phyloP scores from a whole-genome alignment of 2,329 filamentous ascomycete genomes.

The Colletotrichum chrysophilum region DNA sequence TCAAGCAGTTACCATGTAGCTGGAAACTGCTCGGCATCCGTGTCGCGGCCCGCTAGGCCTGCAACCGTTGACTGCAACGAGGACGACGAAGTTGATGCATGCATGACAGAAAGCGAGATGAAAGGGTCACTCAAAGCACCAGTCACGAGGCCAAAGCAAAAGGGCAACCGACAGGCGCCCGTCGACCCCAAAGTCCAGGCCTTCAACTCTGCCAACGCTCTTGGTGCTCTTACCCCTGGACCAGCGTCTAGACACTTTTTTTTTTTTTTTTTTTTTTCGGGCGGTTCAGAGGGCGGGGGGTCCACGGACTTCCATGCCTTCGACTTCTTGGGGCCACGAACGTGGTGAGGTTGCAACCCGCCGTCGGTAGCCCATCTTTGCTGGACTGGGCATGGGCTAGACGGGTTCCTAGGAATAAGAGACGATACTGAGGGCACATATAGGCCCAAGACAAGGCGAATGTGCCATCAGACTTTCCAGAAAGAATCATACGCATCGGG shows the following conservation, averaged over 20 bases:
- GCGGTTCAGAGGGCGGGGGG: neutral
- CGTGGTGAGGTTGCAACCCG: constrained; percentile 23
- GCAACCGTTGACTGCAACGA: constrained; percentile 4
- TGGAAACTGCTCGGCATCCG: constrained; percentile 14
- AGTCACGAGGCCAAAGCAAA: neutral
- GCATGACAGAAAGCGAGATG: constrained; percentile 19
- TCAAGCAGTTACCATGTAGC: constrained; percentile 19
- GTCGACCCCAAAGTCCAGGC: neutral
- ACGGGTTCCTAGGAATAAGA: neutral
- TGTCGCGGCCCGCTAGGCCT: constrained; percentile 9
- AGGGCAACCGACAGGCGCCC: neutral
- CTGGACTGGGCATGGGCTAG: constrained; percentile 6
- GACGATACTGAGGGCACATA: constrained; percentile 9
- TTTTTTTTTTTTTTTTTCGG: neutral
- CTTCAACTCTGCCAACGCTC: neutral
- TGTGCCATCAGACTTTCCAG: neutral
- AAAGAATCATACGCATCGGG: neutral
- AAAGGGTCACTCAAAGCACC: constrained; percentile 12
- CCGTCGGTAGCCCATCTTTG: constrained; percentile 12
- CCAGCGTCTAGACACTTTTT: neutral
- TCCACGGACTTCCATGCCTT: neutral
- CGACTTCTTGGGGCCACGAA: constrained; percentile 5
- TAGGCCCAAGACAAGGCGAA: neutral
- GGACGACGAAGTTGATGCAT: neutral
- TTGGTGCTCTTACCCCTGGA: constrained; percentile 2